Conservation (phyloP, 192 early-diverging fungal species). For the Backusella liffmaniae region DNA sequence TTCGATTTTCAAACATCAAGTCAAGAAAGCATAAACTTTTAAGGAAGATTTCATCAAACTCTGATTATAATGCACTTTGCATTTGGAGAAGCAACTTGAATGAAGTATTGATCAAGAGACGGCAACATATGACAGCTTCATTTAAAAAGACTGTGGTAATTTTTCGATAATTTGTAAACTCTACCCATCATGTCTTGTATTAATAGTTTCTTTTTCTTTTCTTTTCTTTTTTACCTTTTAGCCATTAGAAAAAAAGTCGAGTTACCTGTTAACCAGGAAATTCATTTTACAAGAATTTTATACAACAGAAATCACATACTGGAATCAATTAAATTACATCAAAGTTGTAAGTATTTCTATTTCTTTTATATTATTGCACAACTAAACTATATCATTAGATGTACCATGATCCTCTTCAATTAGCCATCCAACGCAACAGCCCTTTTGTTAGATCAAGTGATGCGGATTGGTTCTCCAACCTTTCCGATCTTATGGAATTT, state of each 20-base stretch:
- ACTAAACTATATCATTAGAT: constrained; percentile 18
- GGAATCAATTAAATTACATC: constrained; percentile 45
- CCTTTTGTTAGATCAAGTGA: constrained; percentile 6
- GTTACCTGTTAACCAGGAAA: constrained; percentile 9
- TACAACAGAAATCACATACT: constrained; percentile 31
- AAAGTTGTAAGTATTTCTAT: constrained; percentile 23
- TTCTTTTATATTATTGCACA: neutral
- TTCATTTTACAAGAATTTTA: constrained; percentile 36
- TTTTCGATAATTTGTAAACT: neutral
- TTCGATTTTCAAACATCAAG: constrained; percentile 6
- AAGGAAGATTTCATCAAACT: neutral
- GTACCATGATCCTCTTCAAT: constrained; percentile 35
- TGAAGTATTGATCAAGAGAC: constrained; percentile 2
- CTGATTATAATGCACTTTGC: constrained; percentile 14
- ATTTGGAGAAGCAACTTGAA: constrained; percentile 17
- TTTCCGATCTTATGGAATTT: constrained; percentile 15
- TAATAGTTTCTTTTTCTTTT: too few species aligned
- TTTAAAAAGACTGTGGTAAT: neutral
- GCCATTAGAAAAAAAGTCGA: neutral
- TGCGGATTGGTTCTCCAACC: constrained; percentile 17
- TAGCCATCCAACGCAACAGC: constrained; percentile 17
- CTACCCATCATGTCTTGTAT: neutral
- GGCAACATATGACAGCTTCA: neutral
- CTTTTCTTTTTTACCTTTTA: neutral
- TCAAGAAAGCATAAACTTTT: neutral